A percentile compares a stretch with the other conserved stretches of the same genome.
These are phyloP conservation scores for Excoecaria agallocha DNA, from an alignment of 345 rosid species.

Conservation along the genomic window DNA sequence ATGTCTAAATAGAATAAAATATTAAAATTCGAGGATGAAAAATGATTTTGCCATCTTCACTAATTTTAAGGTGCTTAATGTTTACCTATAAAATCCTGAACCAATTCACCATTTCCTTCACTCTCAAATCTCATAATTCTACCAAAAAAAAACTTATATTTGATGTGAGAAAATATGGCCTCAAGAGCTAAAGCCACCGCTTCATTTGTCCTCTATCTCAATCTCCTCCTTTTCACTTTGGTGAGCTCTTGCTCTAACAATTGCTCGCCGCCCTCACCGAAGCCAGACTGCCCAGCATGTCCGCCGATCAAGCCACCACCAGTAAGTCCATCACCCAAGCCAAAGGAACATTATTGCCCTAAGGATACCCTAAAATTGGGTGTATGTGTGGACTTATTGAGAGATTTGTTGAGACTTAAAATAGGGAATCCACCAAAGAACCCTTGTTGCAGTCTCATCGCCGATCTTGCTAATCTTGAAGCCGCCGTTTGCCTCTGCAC, in stretches of 20 bases:
- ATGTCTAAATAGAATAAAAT: no score
- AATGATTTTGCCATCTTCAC: no score
- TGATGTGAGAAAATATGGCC: slow-evolving; percentile 19
- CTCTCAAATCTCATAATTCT: background rate
- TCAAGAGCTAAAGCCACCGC: slow-evolving; percentile 12
- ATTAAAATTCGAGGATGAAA: no score
- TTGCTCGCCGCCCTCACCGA: slow-evolving; percentile 12
- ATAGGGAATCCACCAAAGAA: slow-evolving; percentile 39
- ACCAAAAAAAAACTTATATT: background rate
- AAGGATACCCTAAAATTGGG: slow-evolving; percentile 53
- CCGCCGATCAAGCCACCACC: background rate
- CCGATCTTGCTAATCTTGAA: slow-evolving; percentile 52
- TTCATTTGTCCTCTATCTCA: slow-evolving; percentile 22
- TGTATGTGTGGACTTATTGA: slow-evolving; percentile 44
- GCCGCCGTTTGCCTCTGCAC: slow-evolving; percentile 73
- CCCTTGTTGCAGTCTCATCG: slow-evolving; percentile 54
- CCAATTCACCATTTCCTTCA: background rate
- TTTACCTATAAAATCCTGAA: no score
- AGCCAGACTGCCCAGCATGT: background rate
- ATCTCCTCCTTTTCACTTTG: slow-evolving; percentile 26
- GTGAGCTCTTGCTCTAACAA: slow-evolving; percentile 25
- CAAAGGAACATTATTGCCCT: slow-evolving; percentile 12
- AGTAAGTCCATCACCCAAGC: background rate
- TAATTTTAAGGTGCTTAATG: no score
- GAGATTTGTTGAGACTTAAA: slow-evolving; percentile 27